Base-by-base conservation (phyloP, 306 rosid species). In the Fagus crenata region DNA sequence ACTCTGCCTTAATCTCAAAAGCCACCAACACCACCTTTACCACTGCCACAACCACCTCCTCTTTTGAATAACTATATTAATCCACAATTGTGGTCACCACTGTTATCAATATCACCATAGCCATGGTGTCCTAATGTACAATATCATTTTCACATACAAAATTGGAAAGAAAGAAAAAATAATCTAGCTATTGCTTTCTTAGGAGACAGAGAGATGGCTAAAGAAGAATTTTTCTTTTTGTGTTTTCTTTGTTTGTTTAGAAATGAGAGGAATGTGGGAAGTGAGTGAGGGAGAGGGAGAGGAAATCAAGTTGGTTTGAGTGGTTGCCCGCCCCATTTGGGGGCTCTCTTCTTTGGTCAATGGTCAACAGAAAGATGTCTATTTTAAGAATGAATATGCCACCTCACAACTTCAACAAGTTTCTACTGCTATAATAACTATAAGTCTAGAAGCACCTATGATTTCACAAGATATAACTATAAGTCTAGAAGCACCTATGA, bases 281-380 rank as follows among this genome's bases (percentile, higher is more conserved):
- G 28, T 22, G 28, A 22, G 28, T 22, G 28, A 22, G 28, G 28
- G 28, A 22, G 28, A 22, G 28, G 28, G 28, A 22, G 28, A 22
- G 28, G 28, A 22, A 22, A 22, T 49, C 17, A 69, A 69, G 65
- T 60, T 71, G 46, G 82, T 81, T 84, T 77, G 79, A 80, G 83
- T 84, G 88, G 90, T 71, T 74, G 41, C 75, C 83, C 86, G 75
- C 81, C 67, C 73, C 78, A 84, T 81, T 49, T 72, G 89, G 87
- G 65, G 78, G 33, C 12, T 42, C 46, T 42, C 49, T 43, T 8
- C 51, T 9, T 43, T 43, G 4, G 3, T 43, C 51, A 43, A 43
- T 1, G 2, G 13, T 43, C 7, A 2, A 8, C 51, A 9, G 1
- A 2, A 46, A 46, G 14, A 4, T 2, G 13, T 43, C 49, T 46